A percentile compares a stretch with the other conserved stretches of the same genome.
phyloP scores from a whole-genome alignment of 345 rosid genomes.

The Reutealis trisperma region DNA sequence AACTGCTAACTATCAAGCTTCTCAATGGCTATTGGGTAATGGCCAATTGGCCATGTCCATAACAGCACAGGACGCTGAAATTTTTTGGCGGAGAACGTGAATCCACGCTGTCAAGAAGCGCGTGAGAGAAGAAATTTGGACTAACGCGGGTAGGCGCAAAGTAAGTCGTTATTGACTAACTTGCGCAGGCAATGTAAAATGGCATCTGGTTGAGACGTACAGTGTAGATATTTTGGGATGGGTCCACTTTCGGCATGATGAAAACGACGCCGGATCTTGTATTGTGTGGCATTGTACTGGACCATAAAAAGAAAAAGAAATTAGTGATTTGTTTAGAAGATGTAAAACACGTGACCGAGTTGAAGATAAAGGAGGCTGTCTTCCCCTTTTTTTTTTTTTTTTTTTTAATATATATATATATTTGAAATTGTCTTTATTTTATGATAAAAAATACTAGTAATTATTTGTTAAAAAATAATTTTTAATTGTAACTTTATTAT shows the following conservation, averaged over 20 bases:
- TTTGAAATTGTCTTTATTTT: no score
- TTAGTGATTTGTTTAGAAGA: no score
- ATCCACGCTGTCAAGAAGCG: background rate
- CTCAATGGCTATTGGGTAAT: background rate
- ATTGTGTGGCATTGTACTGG: background rate
- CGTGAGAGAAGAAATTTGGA: background rate
- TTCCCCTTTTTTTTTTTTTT: no score
- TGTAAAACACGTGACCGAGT: no score
- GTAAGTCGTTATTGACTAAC: background rate
- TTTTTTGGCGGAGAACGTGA: background rate
- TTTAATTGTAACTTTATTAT: no score
- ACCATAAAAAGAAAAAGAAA: no score
- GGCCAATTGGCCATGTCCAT: no score
- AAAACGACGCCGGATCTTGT: background rate
- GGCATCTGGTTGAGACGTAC: background rate
- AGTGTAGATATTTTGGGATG: background rate
- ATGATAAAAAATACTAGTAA: no score
- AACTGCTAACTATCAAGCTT: background rate
- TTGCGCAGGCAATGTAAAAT: constrained; percentile 3
- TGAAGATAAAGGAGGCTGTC: no score
- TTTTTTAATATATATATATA: no score
- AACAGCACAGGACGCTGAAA: background rate
- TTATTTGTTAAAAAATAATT: no score
- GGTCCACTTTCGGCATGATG: background rate
- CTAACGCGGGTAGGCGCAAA: background rate